These are phyloP conservation scores for Neoscytalidium dimidiatum DNA, from an alignment of 2,329 filamentous ascomycete species.

Conservation along the genomic window DNA sequence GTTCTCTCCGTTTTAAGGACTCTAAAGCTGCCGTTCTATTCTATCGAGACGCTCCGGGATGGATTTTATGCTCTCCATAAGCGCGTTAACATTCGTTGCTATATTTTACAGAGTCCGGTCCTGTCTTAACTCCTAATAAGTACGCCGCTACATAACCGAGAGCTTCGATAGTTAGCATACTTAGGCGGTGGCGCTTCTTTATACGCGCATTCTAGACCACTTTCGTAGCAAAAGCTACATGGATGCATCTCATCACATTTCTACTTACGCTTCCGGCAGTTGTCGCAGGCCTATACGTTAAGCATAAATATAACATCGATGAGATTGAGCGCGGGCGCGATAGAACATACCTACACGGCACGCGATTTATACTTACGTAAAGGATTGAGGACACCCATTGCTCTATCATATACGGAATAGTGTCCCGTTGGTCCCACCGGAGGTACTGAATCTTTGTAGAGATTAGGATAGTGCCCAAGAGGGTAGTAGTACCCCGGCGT, in stretches of 20 bases:
- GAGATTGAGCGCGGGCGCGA: neutral
- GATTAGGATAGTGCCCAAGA: constrained; percentile 29
- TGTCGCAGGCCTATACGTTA: constrained; percentile 70
- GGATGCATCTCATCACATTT: constrained; percentile 44
- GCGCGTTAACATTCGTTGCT: constrained; percentile 33
- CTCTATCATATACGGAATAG: constrained; percentile 28
- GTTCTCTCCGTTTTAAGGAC: constrained; percentile 19
- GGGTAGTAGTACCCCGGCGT: constrained; percentile 34
- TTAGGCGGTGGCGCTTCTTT: constrained; percentile 89
- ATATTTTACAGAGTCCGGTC: constrained; percentile 55
- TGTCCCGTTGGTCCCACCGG: constrained; percentile 28
- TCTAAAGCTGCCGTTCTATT: constrained; percentile 15
- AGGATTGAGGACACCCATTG: constrained; percentile 3
- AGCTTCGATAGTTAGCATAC: constrained; percentile 58
- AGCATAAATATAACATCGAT: neutral
- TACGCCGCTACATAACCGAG: neutral
- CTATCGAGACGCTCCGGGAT: constrained; percentile 17
- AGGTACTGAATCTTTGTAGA: constrained; percentile 32
- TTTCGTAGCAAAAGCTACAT: constrained; percentile 73
- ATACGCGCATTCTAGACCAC: constrained; percentile 81
- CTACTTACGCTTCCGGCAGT: constrained; percentile 43
- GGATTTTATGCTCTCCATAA: constrained; percentile 23
- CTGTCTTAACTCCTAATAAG: constrained; percentile 33
- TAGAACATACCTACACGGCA: constrained; percentile 13
- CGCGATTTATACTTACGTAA: constrained; percentile 15